Base-by-base conservation (phyloP, 345 rosid genomes). In the Aquilaria yunnanensis region DNA sequence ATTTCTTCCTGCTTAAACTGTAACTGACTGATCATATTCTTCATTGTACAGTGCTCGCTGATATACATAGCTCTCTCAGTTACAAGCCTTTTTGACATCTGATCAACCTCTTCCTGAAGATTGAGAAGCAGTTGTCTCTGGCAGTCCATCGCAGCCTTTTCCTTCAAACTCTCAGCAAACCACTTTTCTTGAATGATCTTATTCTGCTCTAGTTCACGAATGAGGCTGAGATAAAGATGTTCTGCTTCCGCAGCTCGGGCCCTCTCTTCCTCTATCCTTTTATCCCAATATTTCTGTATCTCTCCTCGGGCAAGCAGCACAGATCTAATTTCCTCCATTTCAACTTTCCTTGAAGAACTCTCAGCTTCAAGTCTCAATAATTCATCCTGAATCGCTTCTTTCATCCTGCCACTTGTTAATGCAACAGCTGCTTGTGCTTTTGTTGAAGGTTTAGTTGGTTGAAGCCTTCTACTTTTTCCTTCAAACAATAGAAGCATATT, bases 391-490 rank as follows among this genome's bases (percentile, higher is more conserved):
- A 86, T 67, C 65, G 92, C 89, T 58, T 74, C 82, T 31, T 57
- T 58, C 88, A 88, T 86, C 75, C 86, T 75, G 60, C 96, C 99
- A 68, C 88, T 81, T 6, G 75, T 79, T 69, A 88, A 82, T 61
- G 96, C 85, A 52, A 88, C 96, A 47, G 89, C 90, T 8, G 81
- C 90, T 76, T 90, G 97, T 64, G 95, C 94, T 71, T 82, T 90
- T 52, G 95, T 83, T 49, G 81, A 72, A 61, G 97, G 98, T 74
- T 86, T 85, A 71, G 65, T 78, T 9, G 96, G 89, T 59, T 88
- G 95, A 80, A 90, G 80, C 67, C 90, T 85, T 74, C 77, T 93
- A 75, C 83, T 86, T 69, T 80, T 81, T 71, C 98, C 98, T 93
- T 78, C 53, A 71, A 56, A 62, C 46, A 14, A 33, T 14, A 47